Evolutionary conservation across 225 moss, liverwort and hornwort species (phyloP).

Genomic region (Takakia lepidozioides): DNA sequence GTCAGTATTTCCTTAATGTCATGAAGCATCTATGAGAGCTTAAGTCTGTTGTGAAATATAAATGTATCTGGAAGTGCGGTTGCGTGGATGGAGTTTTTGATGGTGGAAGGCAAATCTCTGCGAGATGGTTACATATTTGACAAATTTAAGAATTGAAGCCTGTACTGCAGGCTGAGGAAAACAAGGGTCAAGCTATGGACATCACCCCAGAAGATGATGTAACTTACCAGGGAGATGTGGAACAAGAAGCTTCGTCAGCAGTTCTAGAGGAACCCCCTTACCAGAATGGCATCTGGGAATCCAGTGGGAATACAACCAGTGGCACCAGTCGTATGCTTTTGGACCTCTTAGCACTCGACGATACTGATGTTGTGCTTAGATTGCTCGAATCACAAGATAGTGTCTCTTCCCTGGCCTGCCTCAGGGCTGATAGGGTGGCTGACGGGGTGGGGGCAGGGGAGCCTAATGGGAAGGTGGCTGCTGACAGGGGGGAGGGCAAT

Average conservation of each 20-base stretch:
- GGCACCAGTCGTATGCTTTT: slow-evolving; percentile 19
- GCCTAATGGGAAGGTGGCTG: too few species aligned
- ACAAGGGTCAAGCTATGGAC: slow-evolving; percentile 38
- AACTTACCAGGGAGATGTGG: slow-evolving; percentile 19
- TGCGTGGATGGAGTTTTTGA: too few species aligned
- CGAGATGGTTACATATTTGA: too few species aligned
- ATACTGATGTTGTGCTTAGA: slow-evolving; percentile 15
- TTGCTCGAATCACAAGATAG: neutral
- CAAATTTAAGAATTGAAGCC: neutral
- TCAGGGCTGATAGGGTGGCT: too few species aligned
- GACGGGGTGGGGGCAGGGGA: too few species aligned
- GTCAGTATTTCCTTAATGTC: too few species aligned
- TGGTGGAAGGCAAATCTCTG: too few species aligned
- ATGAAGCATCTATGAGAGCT: too few species aligned
- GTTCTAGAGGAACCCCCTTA: slow-evolving; percentile 16
- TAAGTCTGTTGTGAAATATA: too few species aligned
- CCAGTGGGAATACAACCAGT: slow-evolving; percentile 8
- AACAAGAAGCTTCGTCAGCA: slow-evolving; percentile 16
- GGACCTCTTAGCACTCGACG: slow-evolving; percentile 33
- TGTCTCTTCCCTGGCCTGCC: too few species aligned
- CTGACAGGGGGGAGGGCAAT: too few species aligned
- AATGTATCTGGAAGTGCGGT: too few species aligned
- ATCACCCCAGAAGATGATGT: slow-evolving; percentile 15
- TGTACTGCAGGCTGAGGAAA: slow-evolving; percentile 38
- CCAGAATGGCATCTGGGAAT: slow-evolving; percentile 9